Conservation (phyloP, 495 filamentous ascomycete genomes). For the Neurospora sp. region DNA sequence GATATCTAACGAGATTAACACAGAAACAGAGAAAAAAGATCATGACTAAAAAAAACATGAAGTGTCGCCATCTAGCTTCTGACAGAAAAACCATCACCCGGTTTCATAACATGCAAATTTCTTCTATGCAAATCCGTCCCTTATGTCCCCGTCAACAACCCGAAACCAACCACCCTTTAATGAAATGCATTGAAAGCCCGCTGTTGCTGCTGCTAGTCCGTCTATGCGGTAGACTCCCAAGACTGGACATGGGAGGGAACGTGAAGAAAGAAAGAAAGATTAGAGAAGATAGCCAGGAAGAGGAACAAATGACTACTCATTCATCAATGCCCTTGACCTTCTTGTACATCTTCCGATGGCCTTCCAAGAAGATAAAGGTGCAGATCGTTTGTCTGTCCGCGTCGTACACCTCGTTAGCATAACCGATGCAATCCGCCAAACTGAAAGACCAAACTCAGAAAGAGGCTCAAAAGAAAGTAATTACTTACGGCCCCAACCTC, state of each 20-base stretch:
- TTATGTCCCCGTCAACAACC: background rate
- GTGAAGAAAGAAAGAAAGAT: background rate
- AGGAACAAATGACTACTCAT: background rate
- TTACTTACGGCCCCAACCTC: slow-evolving; percentile 57
- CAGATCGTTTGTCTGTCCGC: slow-evolving; percentile 67
- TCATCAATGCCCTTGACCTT: slow-evolving; percentile 39
- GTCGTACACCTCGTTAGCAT: background rate
- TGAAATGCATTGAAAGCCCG: background rate
- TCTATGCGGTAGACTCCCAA: background rate
- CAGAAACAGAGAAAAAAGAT: background rate
- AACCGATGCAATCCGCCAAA: background rate
- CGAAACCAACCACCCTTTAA: background rate
- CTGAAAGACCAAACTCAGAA: background rate
- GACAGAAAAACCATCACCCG: background rate
- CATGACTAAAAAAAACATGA: background rate
- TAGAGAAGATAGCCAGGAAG: background rate
- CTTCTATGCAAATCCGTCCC: background rate
- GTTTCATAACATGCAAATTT: background rate
- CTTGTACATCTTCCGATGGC: slow-evolving; percentile 66
- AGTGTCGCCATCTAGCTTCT: background rate
- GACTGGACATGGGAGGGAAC: background rate
- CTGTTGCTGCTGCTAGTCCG: background rate
- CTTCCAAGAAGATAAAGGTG: slow-evolving; percentile 91
- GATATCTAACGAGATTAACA: background rate
- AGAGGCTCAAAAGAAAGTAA: background rate